A percentile compares a stretch with the other conserved stretches of the same genome.
Conservation (phyloP, 257 asterid genomes). For the Capsicum rhomboideum region DNA sequence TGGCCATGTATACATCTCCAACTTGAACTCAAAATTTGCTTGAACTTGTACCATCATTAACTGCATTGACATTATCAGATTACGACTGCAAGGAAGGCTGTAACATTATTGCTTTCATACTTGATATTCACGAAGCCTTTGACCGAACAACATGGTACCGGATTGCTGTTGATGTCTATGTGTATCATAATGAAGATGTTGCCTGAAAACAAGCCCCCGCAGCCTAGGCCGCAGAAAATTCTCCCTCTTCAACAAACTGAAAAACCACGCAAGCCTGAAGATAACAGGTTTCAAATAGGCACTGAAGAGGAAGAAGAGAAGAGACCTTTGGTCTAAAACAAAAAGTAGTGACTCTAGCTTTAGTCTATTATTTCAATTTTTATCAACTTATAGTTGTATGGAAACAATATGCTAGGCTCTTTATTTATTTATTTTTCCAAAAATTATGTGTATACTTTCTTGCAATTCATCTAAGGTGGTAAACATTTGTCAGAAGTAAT, state of each 20-base stretch:
- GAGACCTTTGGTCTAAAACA: slow-evolving; percentile 55
- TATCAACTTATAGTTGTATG: neutral
- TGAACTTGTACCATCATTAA: neutral
- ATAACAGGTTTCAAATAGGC: slow-evolving; percentile 26
- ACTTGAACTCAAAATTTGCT: neutral
- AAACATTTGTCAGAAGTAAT: neutral
- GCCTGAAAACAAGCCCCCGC: slow-evolving; percentile 51
- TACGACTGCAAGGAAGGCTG: slow-evolving; percentile 95
- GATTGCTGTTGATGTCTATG: slow-evolving; percentile 64
- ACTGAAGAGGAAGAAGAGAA: slow-evolving; percentile 54
- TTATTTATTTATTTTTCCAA: neutral
- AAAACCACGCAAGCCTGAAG: slow-evolving; percentile 9
- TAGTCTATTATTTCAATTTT: neutral
- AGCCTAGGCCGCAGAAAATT: slow-evolving; percentile 5
- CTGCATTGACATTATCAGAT: slow-evolving; percentile 27
- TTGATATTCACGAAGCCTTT: slow-evolving; percentile 86
- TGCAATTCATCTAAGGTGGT: neutral
- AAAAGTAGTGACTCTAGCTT: neutral
- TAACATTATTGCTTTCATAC: slow-evolving; percentile 69
- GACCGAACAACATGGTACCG: slow-evolving; percentile 76
- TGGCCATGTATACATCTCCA: neutral
- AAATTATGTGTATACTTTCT: neutral
- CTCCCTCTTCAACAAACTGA: slow-evolving; percentile 15
- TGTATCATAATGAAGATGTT: slow-evolving; percentile 77
- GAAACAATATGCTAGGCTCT: neutral